These are phyloP conservation scores for Trichoderma gracile DNA, from an alignment of 2,329 filamentous ascomycete genomes.

Conservation along the genomic window DNA sequence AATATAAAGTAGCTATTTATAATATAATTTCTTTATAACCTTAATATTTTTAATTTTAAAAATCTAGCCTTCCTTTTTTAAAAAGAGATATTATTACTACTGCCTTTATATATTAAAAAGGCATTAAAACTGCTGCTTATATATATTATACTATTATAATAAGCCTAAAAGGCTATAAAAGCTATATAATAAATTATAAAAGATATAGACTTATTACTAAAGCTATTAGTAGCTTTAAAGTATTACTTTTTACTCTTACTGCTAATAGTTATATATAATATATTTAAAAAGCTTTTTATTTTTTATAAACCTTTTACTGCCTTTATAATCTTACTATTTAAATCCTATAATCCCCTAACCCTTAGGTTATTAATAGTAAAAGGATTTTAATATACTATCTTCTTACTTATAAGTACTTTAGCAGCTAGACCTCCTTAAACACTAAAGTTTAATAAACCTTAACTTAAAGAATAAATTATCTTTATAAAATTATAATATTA, in stretches of 20 bases:
- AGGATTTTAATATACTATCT: not conserved
- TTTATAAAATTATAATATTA: too few species aligned
- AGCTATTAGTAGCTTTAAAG: not conserved
- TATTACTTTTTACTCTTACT: not conserved
- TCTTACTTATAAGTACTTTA: not conserved
- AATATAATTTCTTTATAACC: too few species aligned
- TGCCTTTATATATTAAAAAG: not conserved
- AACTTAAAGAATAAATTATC: not conserved
- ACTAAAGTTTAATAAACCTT: not conserved
- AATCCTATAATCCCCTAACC: not conserved
- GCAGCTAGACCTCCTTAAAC: not conserved
- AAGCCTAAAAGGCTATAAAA: not conserved
- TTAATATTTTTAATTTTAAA: too few species aligned
- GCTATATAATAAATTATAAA: not conserved
- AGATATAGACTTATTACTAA: not conserved
- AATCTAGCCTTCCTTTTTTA: too few species aligned
- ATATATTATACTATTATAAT: not conserved
- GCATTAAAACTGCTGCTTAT: not conserved
- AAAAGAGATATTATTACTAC: too few species aligned
- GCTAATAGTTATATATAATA: not conserved
- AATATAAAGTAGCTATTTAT: too few species aligned
- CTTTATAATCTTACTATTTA: not conserved
- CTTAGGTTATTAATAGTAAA: not conserved
- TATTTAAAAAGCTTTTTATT: not conserved
- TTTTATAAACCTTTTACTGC: not conserved